These are phyloP conservation scores for Melanogaster broomeanus DNA, from an alignment of 768 basidiomycete species.

Conservation along the genomic window DNA sequence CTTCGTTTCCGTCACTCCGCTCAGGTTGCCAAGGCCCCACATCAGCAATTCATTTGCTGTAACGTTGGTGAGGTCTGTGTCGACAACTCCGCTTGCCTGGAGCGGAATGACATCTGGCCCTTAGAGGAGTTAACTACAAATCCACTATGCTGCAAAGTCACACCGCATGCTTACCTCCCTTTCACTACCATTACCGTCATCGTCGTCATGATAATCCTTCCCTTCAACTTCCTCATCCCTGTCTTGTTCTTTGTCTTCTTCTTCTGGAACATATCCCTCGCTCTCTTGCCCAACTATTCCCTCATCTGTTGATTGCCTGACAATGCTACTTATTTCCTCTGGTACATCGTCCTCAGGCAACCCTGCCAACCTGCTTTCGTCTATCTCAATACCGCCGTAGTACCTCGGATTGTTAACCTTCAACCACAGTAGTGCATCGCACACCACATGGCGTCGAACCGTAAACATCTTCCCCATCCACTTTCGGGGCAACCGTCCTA, in stretches of 20 bases:
- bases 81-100: neutral
- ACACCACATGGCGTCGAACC: conserved; percentile 32
- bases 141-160: too few species aligned
- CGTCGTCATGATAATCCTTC: too few species aligned
- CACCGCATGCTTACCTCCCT: too few species aligned
- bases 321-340: conserved; percentile 18
- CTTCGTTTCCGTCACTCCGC: conserved; percentile 18
- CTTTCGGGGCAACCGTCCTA: conserved; percentile 22
- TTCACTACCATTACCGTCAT: too few species aligned
- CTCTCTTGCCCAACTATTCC: conserved; percentile 33
- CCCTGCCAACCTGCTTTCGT: conserved; percentile 5
- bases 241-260: too few species aligned
- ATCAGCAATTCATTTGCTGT: conserved; percentile 19
- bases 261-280: conserved; percentile 22
- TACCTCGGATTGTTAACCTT: conserved; percentile 36
- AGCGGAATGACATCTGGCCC: neutral
- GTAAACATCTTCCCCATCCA: conserved; percentile 34
- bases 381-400: conserved; percentile 32
- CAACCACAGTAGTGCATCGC: conserved; percentile 35
- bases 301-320: conserved; percentile 39
- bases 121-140: too few species aligned
- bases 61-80: conserved; percentile 29
- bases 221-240: too few species aligned
- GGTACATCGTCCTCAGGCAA: conserved; percentile 39
- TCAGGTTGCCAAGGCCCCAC: conserved; percentile 30